These are phyloP conservation scores for Parathielavia appendiculata DNA, from an alignment of 495 filamentous ascomycete genomes.

Conservation along the genomic window DNA sequence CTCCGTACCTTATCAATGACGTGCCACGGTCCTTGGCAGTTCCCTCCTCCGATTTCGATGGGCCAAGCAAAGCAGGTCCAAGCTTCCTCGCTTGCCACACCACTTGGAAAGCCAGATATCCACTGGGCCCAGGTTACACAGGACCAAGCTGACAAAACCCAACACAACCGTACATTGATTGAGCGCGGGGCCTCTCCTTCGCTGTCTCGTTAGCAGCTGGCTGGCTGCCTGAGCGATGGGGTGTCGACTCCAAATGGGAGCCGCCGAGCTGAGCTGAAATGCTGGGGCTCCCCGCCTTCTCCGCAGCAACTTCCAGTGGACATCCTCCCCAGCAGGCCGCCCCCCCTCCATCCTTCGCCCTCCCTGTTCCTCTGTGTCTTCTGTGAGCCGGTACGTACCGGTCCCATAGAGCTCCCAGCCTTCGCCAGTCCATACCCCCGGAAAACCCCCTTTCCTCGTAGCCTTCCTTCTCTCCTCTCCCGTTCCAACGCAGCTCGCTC, in stretches of 20 bases:
- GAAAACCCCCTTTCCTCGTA: conserved; percentile 31
- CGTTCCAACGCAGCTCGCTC: conserved; percentile 21
- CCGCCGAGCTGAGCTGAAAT: neutral
- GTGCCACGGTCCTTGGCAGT: neutral
- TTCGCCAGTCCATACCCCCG: conserved; percentile 36
- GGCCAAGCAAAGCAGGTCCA: conserved; percentile 11
- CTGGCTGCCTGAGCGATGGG: conserved; percentile 13
- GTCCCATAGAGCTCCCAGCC: conserved; percentile 29
- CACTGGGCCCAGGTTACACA: too few relatives aligned
- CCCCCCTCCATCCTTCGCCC: conserved; percentile 31
- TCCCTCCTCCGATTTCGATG: neutral
- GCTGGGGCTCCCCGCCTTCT: conserved; percentile 16
- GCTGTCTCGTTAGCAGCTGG: neutral
- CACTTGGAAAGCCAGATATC: conserved; percentile 11
- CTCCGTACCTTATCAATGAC: neutral
- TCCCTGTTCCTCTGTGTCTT: conserved; percentile 16
- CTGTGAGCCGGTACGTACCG: conserved; percentile 28
- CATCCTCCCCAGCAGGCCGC: conserved; percentile 18
- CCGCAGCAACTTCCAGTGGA: conserved; percentile 20
- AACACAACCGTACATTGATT: too few relatives aligned
- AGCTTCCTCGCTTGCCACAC: conserved; percentile 18
- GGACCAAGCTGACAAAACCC: too few relatives aligned
- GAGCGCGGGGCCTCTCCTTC: neutral
- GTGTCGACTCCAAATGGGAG: conserved; percentile 15
- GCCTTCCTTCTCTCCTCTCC: conserved; percentile 24